Evolutionary conservation across 208 protist genomes (phyloP).

Genomic region (Crithidia sp.): DNA sequence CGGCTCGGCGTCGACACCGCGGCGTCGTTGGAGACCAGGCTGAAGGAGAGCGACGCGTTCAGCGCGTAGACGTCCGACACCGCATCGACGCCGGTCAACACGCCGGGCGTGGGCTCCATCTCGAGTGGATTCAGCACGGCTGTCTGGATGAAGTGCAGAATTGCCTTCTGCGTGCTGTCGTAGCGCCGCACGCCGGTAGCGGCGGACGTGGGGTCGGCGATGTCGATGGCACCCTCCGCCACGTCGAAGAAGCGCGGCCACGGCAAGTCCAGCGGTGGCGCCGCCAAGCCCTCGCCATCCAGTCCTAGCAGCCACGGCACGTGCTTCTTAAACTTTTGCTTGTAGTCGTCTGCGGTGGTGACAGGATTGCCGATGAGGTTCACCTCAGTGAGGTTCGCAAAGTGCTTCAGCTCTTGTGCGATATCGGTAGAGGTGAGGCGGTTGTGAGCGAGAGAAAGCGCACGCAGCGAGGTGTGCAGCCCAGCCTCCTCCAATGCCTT

Average conservation of each 20-base stretch:
- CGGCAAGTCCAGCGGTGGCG: slow-evolving; percentile 66
- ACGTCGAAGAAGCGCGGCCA: slow-evolving; percentile 72
- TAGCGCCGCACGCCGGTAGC: slow-evolving; percentile 20
- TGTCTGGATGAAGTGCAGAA: slow-evolving; percentile 78
- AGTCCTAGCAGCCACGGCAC: slow-evolving; percentile 76
- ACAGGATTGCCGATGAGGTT: slow-evolving; percentile 76
- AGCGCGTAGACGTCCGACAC: slow-evolving; percentile 78
- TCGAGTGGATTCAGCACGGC: slow-evolving; percentile 63
- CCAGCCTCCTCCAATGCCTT: slow-evolving; percentile 63
- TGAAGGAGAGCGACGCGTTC: slow-evolving; percentile 66
- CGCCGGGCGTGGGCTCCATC: slow-evolving; percentile 31
- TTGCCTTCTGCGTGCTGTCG: slow-evolving; percentile 42
- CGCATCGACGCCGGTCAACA: slow-evolving; percentile 61
- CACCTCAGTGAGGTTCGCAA: slow-evolving; percentile 69
- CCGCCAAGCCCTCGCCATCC: slow-evolving; percentile 54
- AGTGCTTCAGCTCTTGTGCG: slow-evolving; percentile 59
- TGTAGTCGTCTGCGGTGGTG: slow-evolving; percentile 55
- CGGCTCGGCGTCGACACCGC: slow-evolving; percentile 58
- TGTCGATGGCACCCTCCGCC: slow-evolving; percentile 13
- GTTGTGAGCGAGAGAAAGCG: slow-evolving; percentile 75
- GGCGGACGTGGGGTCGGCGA: slow-evolving; percentile 15
- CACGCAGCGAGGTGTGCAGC: slow-evolving; percentile 60
- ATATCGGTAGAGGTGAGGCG: slow-evolving; percentile 52
- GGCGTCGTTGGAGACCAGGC: slow-evolving; percentile 63
- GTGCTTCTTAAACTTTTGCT: slow-evolving; percentile 49